Percentiles rank a stretch among this genome's conserved stretches.
Conservation (phyloP, 352 stramenopile species). For the Aphanomyces astaci region DNA sequence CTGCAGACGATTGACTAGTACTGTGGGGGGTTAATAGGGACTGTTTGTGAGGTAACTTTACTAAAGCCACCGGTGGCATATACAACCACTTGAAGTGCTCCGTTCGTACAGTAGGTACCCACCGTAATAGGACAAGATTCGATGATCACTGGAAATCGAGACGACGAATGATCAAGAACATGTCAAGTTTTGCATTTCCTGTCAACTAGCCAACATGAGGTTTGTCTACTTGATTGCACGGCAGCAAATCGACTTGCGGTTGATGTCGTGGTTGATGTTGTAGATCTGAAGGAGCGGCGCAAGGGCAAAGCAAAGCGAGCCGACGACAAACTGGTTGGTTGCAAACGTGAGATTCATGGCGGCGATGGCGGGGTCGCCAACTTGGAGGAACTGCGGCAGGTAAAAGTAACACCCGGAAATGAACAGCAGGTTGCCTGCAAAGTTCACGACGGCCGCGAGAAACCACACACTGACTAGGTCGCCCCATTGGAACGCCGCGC, state of each 20-base stretch:
- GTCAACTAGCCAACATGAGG: background rate
- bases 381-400: background rate
- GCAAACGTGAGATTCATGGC: background rate
- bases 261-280: background rate
- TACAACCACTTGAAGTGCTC: too few species aligned
- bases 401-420: background rate
- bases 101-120: too few species aligned
- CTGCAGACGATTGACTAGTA: too few species aligned
- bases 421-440: conserved; percentile 1
- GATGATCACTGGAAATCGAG: too few species aligned
- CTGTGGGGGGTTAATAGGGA: too few species aligned
- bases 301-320: background rate
- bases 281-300: conserved; percentile 1
- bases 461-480: background rate
- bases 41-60: too few species aligned
- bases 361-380: background rate
- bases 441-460: background rate
- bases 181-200: background rate
- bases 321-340: conserved; percentile 1
- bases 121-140: too few species aligned
- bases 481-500: background rate
- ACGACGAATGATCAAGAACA: too few species aligned
- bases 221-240: background rate
- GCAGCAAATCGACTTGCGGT: background rate
- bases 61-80: too few species aligned